A percentile compares a stretch with the other conserved stretches of the same genome.
Evolutionary conservation across 2,329 filamentous ascomycete species (phyloP).

Genomic region (Fusarium kyushuense): DNA sequence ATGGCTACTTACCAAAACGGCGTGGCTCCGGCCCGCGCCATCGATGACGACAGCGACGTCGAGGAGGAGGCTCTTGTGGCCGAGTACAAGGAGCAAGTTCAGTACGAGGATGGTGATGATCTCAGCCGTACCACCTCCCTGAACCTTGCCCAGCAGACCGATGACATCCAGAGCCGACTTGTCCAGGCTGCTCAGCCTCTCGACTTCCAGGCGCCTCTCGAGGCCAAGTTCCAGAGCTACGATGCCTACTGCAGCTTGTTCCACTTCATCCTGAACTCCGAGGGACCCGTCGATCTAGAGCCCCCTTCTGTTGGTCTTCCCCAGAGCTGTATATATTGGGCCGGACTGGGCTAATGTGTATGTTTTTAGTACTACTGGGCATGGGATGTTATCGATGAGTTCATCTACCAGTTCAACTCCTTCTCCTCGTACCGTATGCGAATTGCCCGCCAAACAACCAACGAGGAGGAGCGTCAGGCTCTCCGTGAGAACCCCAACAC

Average conservation of each 20-base stretch:
- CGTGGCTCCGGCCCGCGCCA: constrained; percentile 68
- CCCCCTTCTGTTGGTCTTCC: constrained; percentile 84
- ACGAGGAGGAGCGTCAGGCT: constrained; percentile 91
- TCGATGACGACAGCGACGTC: constrained; percentile 88
- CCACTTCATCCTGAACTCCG: constrained; percentile 99
- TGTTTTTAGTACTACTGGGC: constrained; percentile 91
- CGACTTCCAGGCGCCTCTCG: constrained; percentile 94
- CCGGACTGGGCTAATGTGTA: constrained; percentile 37
- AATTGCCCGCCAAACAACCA: constrained; percentile 83
- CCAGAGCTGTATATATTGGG: constrained; percentile 23
- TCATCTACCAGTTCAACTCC: constrained; percentile 99
- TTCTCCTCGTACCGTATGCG: constrained; percentile 98
- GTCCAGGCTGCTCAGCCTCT: constrained; percentile 92
- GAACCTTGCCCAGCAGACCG: constrained; percentile 78
- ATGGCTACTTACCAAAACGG: constrained; percentile 75
- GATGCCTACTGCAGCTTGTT: constrained; percentile 99
- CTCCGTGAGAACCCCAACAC: constrained; percentile 98
- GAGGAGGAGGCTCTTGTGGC: constrained; percentile 96
- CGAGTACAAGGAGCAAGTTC: constrained; percentile 96
- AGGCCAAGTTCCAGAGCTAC: constrained; percentile 98
- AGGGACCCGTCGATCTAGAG: constrained; percentile 97
- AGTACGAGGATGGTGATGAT: constrained; percentile 88
- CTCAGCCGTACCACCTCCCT: constrained; percentile 79
- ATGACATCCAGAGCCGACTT: constrained; percentile 94
- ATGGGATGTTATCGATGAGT: constrained; percentile 99